phyloP scores from a whole-genome alignment of 2,329 filamentous ascomycete species.

The Phialophora tarda region DNA sequence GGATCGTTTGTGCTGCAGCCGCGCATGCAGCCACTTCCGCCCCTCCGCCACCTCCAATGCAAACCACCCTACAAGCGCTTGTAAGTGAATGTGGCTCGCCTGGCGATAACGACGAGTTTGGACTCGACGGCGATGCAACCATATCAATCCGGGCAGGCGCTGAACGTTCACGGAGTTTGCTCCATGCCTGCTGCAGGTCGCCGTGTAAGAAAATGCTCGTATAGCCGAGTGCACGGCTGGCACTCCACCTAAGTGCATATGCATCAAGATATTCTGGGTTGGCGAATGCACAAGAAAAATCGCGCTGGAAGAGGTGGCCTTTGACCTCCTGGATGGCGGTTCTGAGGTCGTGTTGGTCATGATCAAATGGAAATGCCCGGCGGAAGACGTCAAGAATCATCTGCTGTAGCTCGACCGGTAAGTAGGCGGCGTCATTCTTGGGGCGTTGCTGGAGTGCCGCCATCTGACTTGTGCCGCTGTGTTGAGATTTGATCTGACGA shows the following conservation, averaged over 20 bases:
- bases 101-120: slow-evolving; percentile 1
- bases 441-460: slow-evolving; percentile 14
- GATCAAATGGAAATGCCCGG: slow-evolving; percentile 62
- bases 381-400: slow-evolving; percentile 75
- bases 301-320: slow-evolving; percentile 79
- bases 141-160: neutral
- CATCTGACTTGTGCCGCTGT: neutral
- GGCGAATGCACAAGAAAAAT: slow-evolving; percentile 82
- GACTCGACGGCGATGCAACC: neutral
- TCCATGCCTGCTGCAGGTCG: slow-evolving; percentile 31
- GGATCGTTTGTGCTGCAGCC: slow-evolving; percentile 40
- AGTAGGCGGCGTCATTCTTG: slow-evolving; percentile 15
- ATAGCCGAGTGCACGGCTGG: slow-evolving; percentile 82
- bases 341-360: slow-evolving; percentile 53
- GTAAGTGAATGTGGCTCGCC: slow-evolving; percentile 8
- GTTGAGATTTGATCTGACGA: slow-evolving; percentile 9
- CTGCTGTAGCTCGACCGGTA: slow-evolving; percentile 67
- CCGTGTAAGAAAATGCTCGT: slow-evolving; percentile 58
- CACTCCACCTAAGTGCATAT: slow-evolving; percentile 91
- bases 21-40: slow-evolving; percentile 70
- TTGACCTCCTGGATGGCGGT: slow-evolving; percentile 79
- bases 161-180: slow-evolving; percentile 17
- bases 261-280: slow-evolving; percentile 72
- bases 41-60: slow-evolving; percentile 69
- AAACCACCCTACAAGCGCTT: slow-evolving; percentile 53